Evolutionary conservation across 768 basidiomycete species (phyloP).

Genomic region (Mycena metata): DNA sequence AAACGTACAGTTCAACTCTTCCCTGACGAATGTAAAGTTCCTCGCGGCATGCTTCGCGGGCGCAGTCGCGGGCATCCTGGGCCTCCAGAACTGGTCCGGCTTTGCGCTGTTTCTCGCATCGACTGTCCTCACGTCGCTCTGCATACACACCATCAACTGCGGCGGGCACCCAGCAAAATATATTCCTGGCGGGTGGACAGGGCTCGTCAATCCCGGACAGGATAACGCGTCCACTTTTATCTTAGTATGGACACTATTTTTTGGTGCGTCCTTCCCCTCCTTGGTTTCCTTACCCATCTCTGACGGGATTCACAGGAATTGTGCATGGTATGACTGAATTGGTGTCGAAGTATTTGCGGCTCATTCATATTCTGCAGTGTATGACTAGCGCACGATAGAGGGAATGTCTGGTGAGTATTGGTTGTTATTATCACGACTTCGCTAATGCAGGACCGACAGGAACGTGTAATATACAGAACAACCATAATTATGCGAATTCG

Average conservation of each 20-base stretch:
- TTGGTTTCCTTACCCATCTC: not conserved
- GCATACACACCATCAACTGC: slow-evolving; percentile 80
- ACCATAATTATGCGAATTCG: slow-evolving; percentile 29
- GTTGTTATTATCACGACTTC: slow-evolving; percentile 1
- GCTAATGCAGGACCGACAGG: not conserved
- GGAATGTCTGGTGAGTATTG: slow-evolving; percentile 10
- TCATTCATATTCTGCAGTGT: slow-evolving; percentile 8
- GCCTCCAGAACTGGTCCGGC: slow-evolving; percentile 87
- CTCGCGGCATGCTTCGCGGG: slow-evolving; percentile 88
- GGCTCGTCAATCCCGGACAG: slow-evolving; percentile 86
- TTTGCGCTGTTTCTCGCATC: slow-evolving; percentile 83
- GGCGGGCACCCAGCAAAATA: slow-evolving; percentile 73
- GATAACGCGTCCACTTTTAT: slow-evolving; percentile 94
- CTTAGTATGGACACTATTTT: slow-evolving; percentile 94
- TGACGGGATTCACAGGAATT: slow-evolving; percentile 40
- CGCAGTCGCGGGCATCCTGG: slow-evolving; percentile 89
- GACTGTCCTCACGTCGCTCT: slow-evolving; percentile 74
- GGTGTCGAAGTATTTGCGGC: not conserved
- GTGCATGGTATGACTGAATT: slow-evolving; percentile 57
- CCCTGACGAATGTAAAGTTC: slow-evolving; percentile 80
- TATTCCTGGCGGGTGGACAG: slow-evolving; percentile 71
- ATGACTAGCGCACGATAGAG: slow-evolving; percentile 1
- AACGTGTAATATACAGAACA: not conserved
- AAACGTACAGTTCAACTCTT: slow-evolving; percentile 75
- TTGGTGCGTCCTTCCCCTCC: slow-evolving; percentile 67